These are phyloP conservation scores for Cercospora canescens DNA, from an alignment of 2,329 filamentous ascomycete genomes.

Conservation along the genomic window DNA sequence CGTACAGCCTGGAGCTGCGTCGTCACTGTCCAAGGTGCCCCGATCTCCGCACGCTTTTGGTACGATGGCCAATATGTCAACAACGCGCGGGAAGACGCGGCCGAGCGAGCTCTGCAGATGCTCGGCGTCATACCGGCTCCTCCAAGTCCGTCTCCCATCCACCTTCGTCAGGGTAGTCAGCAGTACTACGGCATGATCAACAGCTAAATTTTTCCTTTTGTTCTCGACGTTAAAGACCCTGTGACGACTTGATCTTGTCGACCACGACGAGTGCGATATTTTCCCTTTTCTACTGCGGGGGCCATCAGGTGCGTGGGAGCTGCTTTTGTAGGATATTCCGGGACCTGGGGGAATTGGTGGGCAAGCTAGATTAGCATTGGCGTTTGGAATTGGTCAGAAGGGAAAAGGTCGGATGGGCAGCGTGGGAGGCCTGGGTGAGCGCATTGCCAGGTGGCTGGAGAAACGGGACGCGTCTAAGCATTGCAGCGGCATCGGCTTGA, in stretches of 20 bases:
- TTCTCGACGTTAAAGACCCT: neutral
- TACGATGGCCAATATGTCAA: conserved; percentile 86
- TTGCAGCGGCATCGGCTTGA: conserved; percentile 2
- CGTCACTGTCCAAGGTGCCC: conserved; percentile 68
- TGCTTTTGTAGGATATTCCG: conserved; percentile 14
- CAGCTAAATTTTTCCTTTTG: conserved; percentile 14
- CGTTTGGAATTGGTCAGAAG: neutral
- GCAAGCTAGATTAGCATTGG: neutral
- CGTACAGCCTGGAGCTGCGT: conserved; percentile 88
- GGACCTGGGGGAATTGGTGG: neutral
- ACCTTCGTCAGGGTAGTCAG: conserved; percentile 29
- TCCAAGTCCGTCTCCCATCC: conserved; percentile 21
- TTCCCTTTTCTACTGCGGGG: neutral
- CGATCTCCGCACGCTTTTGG: conserved; percentile 77
- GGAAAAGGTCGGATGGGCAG: neutral
- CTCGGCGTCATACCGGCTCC: conserved; percentile 41
- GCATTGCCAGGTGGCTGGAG: conserved; percentile 8
- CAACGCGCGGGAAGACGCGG: conserved; percentile 89
- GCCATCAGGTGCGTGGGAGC: neutral
- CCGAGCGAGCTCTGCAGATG: conserved; percentile 71
- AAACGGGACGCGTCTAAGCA: conserved; percentile 5
- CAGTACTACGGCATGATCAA: conserved; percentile 23
- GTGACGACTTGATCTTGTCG: neutral
- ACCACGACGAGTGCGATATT: neutral
- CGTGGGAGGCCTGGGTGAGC: conserved; percentile 2